Evolutionary conservation across 371 early-diverging fungal genomes (phyloP).

Genomic region (Mucor racemosus): DNA sequence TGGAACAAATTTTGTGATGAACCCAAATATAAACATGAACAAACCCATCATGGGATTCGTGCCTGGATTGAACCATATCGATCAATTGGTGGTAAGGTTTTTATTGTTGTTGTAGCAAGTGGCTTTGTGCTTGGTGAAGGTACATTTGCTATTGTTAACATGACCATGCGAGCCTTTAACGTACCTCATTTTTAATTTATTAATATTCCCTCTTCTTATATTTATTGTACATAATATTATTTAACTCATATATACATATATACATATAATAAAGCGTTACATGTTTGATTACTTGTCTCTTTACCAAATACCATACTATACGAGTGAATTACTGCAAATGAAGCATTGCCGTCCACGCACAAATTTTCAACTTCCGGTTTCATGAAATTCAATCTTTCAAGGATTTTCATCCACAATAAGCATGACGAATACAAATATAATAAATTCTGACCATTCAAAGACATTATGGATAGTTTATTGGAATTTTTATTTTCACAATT

Average conservation of each 20-base stretch:
- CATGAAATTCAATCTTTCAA: too few relatives aligned
- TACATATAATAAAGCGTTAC: background rate
- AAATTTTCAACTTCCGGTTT: too few relatives aligned
- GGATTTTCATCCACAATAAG: too few relatives aligned
- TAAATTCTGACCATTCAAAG: too few relatives aligned
- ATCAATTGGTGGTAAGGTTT: conserved; percentile 51
- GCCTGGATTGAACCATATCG: conserved; percentile 33
- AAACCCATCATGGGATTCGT: background rate
- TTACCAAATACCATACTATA: too few relatives aligned
- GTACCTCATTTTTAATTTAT: conserved; percentile 48
- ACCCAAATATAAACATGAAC: background rate
- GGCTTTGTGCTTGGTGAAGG: conserved; percentile 89
- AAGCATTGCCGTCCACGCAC: too few relatives aligned
- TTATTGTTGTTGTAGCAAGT: conserved; percentile 75
- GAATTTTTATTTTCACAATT: too few relatives aligned
- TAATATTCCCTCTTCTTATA: background rate
- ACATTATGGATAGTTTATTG: too few relatives aligned
- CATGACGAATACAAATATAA: too few relatives aligned
- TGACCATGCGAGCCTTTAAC: conserved; percentile 49
- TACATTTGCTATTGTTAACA: conserved; percentile 65
- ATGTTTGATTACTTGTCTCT: background rate
- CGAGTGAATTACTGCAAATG: too few relatives aligned
- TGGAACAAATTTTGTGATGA: conserved; percentile 57
- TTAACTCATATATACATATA: background rate
- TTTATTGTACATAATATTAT: background rate